Base-by-base conservation (phyloP, 352 stramenopile species). In the Globisporangium nagaii region DNA sequence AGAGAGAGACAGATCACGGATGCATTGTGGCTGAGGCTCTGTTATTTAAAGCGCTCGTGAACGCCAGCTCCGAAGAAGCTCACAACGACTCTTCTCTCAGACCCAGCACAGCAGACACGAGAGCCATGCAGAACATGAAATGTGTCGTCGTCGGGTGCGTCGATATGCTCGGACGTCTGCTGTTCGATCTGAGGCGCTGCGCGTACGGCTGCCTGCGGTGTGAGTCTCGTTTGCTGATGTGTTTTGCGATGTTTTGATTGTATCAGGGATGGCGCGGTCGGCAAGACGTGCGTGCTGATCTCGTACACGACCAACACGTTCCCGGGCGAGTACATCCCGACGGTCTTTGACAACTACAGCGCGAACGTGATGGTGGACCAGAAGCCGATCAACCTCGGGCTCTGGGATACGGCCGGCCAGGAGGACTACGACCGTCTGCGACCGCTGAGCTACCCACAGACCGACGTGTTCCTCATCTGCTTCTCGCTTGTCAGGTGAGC, bases 231-330 rank as follows among this genome's bases (percentile, higher is more conserved):
- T 20, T 46, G 17, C 17, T 24, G 15, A 36, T 41, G 5, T 40
- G 28, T 46, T 1, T 27, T 7, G 22, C 2, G 10, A 7, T 56
- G 37, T 28, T 39, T 62, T 22, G 48, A 69, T n/a, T 22, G 15
- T 24, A 19, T 15, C 57, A 96, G 93, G n/a, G 95, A 98, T 68
- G 95, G 94, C 51, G 93, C 93, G 15, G 94, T 98, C 24, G 95
- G 95, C 53, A 98, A 98, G 70, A 98, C 95, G 42, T 98, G 93
- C 56, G 87, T 98, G 46, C 80, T 98, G 39, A 98, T 98, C 71
- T 98, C 88, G 60, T 98, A 98, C 81, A 98, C 94, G 46, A 98
- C 92, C 53, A 98, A 98, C 73, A 95, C 91, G 44, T 98, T 98
- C 68, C 95, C 93, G 9, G 87, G 88, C 63, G 93, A 98, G 63